phyloP scores from a whole-genome alignment of 495 filamentous ascomycete genomes.

The Neurospora sp. region DNA sequence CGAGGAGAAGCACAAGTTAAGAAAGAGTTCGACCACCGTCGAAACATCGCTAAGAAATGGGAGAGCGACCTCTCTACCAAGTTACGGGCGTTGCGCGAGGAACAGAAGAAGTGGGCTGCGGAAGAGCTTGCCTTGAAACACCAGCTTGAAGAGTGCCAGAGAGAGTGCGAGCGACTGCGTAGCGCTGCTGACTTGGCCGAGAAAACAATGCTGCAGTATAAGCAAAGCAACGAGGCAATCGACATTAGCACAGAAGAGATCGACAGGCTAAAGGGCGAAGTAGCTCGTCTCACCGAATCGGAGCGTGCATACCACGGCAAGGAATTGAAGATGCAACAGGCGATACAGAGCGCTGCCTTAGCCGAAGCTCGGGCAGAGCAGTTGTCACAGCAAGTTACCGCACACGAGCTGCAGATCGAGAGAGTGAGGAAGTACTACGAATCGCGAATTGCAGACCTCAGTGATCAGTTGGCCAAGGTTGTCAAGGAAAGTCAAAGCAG shows the following conservation, averaged over 20 bases:
- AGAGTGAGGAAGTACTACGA: constrained; percentile 34
- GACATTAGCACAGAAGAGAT: constrained; percentile 50
- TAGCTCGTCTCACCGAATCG: constrained; percentile 44
- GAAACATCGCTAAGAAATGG: constrained; percentile 58
- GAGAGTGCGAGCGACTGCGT: constrained; percentile 46
- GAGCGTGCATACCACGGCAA: constrained; percentile 49
- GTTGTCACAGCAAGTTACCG: constrained; percentile 39
- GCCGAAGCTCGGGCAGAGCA: constrained; percentile 41
- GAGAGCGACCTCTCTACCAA: constrained; percentile 53
- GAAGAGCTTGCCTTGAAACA: constrained; percentile 42
- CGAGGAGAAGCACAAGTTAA: constrained; percentile 49
- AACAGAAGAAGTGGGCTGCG: constrained; percentile 53
- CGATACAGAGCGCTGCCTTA: constrained; percentile 40
- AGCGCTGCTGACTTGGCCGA: constrained; percentile 51
- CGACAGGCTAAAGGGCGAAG: constrained; percentile 44
- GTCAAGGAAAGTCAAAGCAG: constrained; percentile 31
- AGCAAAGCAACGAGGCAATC: constrained; percentile 48
- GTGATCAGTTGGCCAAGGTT: constrained; percentile 32
- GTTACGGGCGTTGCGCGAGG: constrained; percentile 49
- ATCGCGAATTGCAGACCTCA: constrained; percentile 31
- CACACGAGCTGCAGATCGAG: constrained; percentile 42
- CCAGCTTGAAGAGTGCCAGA: constrained; percentile 40
- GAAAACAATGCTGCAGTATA: constrained; percentile 44
- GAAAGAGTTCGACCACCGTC: constrained; percentile 53
- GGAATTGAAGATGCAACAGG: constrained; percentile 41